These are phyloP conservation scores for Suillus cothurnatus DNA, from an alignment of 768 basidiomycete genomes.

Conservation along the genomic window DNA sequence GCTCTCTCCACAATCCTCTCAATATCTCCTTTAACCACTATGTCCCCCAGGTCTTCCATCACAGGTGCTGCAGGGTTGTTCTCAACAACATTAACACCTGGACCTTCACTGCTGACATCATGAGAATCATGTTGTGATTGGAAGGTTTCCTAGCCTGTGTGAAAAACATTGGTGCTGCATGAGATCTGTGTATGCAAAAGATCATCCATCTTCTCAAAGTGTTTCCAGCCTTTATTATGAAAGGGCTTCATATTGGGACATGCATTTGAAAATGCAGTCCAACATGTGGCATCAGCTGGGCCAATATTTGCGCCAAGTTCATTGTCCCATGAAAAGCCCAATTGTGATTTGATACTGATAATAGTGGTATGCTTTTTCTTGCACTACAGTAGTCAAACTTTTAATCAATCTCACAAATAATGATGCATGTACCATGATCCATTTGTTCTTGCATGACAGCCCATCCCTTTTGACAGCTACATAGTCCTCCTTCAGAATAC, in stretches of 20 bases:
- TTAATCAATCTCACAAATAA: neutral
- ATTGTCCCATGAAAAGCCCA: neutral
- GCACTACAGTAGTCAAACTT: neutral
- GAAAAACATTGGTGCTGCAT: neutral
- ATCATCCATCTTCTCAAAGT: neutral
- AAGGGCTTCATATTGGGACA: neutral
- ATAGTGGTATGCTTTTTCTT: neutral
- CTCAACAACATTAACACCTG: no score
- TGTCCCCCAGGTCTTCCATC: no score
- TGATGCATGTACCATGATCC: neutral
- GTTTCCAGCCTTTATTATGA: neutral
- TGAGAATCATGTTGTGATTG: neutral
- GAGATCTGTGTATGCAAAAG: neutral
- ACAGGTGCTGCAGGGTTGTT: no score
- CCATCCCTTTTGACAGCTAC: neutral
- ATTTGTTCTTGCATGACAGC: constrained; percentile 1
- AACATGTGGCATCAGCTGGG: neutral
- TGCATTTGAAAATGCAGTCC: neutral
- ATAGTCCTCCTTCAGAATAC: neutral
- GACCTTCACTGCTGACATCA: neutral
- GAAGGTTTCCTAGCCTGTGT: neutral
- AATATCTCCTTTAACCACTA: no score
- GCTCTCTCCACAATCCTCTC: no score
- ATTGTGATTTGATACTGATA: neutral
- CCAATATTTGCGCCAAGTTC: neutral